Base-by-base conservation (phyloP, 805 yeast genomes). In the Candida golubevii region DNA sequence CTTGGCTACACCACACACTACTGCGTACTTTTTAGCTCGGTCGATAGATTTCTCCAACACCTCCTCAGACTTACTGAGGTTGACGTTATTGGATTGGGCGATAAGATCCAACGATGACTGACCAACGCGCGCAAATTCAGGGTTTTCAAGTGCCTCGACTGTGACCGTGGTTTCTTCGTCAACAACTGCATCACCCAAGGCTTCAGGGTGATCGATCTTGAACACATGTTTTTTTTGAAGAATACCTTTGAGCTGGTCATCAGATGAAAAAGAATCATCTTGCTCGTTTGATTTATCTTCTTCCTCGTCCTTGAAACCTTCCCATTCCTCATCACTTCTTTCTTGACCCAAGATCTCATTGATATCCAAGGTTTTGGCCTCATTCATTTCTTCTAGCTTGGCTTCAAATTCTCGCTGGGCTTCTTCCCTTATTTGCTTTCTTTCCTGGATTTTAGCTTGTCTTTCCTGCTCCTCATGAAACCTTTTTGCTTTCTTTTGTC, bases 401-500 rank as follows among this genome's bases (percentile, higher is more conserved):
- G 77, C 79, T 39, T 82, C 82, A 49, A 88, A 65, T 45, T 80
- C 80, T 44, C 75, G 70, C 56, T 82, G 79, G 46, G 86, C 74
- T 57, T 87, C 95, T 14, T 85, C 86, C 51, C 91, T 72, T 15
- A 80, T 62, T 54, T 74, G 71, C 52, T 81, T 79, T 47, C 97
- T 77, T 58, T 87, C 96, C 53, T 85, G 95, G 9, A 88, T 72
- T 55, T 78, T 78, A 2, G 80, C 81, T 51, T 79, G 68, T 45
- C 90, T 74, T 6, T 84, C 93, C 59, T 83, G 86, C 60, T 90
- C 96, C 54, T 83, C 82, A 40, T 78, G 78, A 56, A 73, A 81
- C 47, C 78, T 87, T 53, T 79, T 81, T 0, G 97, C 98, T 51
- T 83, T 82, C 67, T 88, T 90, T 66, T 86, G 85, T 62, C 98